Conservation (phyloP, 768 basidiomycete species). For the Russula dissimulans region DNA sequence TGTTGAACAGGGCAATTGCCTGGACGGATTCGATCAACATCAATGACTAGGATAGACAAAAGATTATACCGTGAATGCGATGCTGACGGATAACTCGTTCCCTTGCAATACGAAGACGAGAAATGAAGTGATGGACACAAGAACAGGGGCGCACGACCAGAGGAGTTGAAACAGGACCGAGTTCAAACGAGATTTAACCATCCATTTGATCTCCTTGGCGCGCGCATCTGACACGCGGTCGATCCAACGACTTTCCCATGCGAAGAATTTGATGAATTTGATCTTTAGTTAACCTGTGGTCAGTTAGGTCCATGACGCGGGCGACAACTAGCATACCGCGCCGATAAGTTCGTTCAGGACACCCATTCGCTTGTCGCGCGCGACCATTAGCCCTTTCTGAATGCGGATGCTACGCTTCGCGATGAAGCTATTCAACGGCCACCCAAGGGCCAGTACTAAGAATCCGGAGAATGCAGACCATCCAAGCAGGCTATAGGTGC, state of each 20-base stretch:
- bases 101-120: constrained; percentile 61
- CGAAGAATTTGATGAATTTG: constrained; percentile 79
- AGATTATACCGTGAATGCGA: constrained; percentile 65
- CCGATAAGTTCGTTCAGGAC: constrained; percentile 71
- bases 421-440: constrained; percentile 64
- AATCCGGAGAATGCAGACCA: constrained; percentile 71
- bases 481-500: constrained; percentile 43
- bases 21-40: constrained; percentile 20
- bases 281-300: constrained; percentile 28
- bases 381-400: constrained; percentile 48
- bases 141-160: constrained; percentile 69
- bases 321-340: constrained; percentile 34
- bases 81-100: constrained; percentile 63
- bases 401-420: constrained; percentile 51
- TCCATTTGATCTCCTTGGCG: constrained; percentile 63
- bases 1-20: constrained; percentile 75
- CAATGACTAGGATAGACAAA: not conserved
- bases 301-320: not conserved
- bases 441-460: constrained; percentile 51
- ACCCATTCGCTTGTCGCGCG: constrained; percentile 69
- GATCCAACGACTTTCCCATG: constrained; percentile 75
- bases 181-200: constrained; percentile 72
- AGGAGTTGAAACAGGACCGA: constrained; percentile 58
- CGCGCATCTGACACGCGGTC: constrained; percentile 53
- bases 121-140: constrained; percentile 77